Conservation (phyloP, 2,329 filamentous ascomycete genomes). For the Aschersonia sp. region DNA sequence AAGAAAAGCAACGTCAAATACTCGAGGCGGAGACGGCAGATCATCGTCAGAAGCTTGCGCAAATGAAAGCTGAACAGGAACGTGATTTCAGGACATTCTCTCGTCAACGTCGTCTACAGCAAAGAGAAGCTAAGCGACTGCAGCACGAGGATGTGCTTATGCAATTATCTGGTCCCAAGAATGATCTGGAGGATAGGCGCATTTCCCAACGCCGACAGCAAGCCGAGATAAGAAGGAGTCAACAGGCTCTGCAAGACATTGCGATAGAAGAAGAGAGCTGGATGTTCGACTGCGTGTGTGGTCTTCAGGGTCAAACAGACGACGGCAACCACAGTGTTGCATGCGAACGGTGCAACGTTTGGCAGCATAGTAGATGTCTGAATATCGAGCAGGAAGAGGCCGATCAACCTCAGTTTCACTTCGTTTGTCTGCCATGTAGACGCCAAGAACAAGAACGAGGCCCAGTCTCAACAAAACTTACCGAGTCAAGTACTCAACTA, state of each 20-base stretch:
- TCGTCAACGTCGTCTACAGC: constrained; percentile 70
- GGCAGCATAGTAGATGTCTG: constrained; percentile 93
- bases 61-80: constrained; percentile 49
- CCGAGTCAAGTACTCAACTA: constrained; percentile 35
- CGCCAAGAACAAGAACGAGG: constrained; percentile 52
- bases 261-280: constrained; percentile 68
- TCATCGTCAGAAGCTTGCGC: constrained; percentile 51
- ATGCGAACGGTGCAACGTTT: constrained; percentile 86
- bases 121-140: constrained; percentile 73
- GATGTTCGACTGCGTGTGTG: constrained; percentile 92
- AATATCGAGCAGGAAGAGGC: constrained; percentile 66
- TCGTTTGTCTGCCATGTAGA: constrained; percentile 68
- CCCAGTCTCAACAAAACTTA: constrained; percentile 31
- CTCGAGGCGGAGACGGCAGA: constrained; percentile 45
- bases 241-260: constrained; percentile 61
- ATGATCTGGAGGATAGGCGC: constrained; percentile 40
- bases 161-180: constrained; percentile 60
- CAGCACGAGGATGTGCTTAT: constrained; percentile 73
- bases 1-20: constrained; percentile 45
- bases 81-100: constrained; percentile 70
- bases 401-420: constrained; percentile 75
- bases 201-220: constrained; percentile 70
- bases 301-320: constrained; percentile 81
- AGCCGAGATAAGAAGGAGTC: constrained; percentile 66
- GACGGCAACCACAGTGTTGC: constrained; percentile 89